Evolutionary conservation across 129 eudicot species (phyloP).

Genomic region (Escallonia herrerae): DNA sequence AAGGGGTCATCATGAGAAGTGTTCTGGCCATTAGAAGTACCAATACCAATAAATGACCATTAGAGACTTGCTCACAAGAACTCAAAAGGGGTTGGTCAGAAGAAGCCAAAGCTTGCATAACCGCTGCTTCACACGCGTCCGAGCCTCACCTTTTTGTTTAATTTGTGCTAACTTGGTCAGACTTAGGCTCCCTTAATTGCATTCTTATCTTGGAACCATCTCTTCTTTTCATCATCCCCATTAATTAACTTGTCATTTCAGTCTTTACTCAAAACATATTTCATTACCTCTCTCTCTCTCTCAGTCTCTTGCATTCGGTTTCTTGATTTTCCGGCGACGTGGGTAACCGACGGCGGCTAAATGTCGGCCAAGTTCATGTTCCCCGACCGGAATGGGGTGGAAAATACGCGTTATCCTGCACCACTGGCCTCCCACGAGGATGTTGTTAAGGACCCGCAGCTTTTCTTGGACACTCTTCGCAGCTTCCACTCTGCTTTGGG

Average conservation of each 20-base stretch:
- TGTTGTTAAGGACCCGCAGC: conserved; percentile 28
- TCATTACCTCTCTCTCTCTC: conserved; percentile 5
- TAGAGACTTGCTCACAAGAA: not conserved
- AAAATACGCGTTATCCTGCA: conserved; percentile 14
- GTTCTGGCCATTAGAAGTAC: not conserved
- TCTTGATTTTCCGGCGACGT: conserved; percentile 1
- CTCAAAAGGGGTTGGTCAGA: not conserved
- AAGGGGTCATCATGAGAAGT: not conserved
- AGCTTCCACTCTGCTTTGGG: conserved; percentile 36
- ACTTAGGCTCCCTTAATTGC: conserved; percentile 4
- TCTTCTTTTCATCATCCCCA: not conserved
- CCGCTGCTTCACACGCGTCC: conserved; percentile 11
- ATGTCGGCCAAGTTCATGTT: conserved; percentile 19
- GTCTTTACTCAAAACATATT: too few relatives aligned
- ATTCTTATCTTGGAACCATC: conserved; percentile 3
- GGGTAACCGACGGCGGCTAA: not conserved
- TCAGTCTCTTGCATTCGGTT: not conserved
- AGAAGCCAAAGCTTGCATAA: conserved; percentile 7
- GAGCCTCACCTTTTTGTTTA: not conserved
- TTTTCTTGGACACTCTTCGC: conserved; percentile 40
- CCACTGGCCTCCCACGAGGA: conserved; percentile 51
- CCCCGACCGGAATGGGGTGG: conserved; percentile 3
- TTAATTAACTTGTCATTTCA: not conserved
- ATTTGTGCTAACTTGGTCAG: not conserved
- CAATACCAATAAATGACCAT: not conserved